These are phyloP conservation scores for Aschersonia sp. DNA, from an alignment of 2,329 filamentous ascomycete species.

Conservation along the genomic window DNA sequence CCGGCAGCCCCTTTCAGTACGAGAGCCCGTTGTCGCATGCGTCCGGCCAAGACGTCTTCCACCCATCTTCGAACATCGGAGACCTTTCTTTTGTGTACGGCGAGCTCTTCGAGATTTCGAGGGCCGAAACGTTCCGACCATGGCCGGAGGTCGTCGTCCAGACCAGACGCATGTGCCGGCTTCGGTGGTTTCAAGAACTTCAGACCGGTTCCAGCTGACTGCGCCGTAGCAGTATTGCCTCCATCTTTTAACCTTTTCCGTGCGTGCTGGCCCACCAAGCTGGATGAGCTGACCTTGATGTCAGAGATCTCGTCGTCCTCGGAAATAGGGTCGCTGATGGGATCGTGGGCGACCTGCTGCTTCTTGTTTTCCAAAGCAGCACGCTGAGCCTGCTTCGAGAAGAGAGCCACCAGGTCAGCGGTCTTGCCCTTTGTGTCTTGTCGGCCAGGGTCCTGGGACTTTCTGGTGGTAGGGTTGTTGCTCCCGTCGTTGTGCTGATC, in stretches of 20 bases:
- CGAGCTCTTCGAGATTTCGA: conserved; percentile 62
- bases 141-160: conserved; percentile 48
- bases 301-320: conserved; percentile 44
- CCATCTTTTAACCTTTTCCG: conserved; percentile 34
- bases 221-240: conserved; percentile 9
- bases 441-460: conserved; percentile 22
- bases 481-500: not conserved
- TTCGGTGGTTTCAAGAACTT: conserved; percentile 33
- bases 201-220: conserved; percentile 26
- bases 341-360: conserved; percentile 27
- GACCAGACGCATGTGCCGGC: conserved; percentile 11
- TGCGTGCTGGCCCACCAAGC: conserved; percentile 40
- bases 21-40: conserved; percentile 55
- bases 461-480: conserved; percentile 22
- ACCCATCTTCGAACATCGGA: conserved; percentile 76
- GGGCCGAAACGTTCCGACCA: conserved; percentile 85
- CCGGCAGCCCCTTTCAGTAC: conserved; percentile 85
- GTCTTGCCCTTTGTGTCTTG: conserved; percentile 36
- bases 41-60: conserved; percentile 54
- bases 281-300: conserved; percentile 33
- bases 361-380: conserved; percentile 19
- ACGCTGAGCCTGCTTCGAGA: conserved; percentile 45
- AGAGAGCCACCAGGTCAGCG: conserved; percentile 42
- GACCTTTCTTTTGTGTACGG: conserved; percentile 91
- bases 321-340: conserved; percentile 42